phyloP scores from a whole-genome alignment of 148 eudicot species.

The Drosera capensis region DNA sequence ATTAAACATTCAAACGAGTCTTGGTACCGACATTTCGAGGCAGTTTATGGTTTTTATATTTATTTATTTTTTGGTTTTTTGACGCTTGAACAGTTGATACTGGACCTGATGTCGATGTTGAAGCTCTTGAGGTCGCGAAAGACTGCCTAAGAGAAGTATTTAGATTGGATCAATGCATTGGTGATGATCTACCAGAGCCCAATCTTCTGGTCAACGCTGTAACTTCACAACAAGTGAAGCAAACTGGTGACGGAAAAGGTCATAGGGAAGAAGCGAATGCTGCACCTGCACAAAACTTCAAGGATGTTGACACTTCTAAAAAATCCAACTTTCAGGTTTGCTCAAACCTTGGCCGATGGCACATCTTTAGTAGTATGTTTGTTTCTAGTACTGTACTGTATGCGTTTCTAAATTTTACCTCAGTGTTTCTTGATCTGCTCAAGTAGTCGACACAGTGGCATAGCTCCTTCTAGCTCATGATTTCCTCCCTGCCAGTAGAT shows the following conservation, averaged over 20 bases:
- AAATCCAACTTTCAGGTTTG: constrained; percentile 21
- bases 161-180: constrained; percentile 32
- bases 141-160: constrained; percentile 73
- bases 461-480: too few species aligned
- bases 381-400: too few species aligned
- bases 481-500: too few species aligned
- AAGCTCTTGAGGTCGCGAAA: constrained; percentile 81
- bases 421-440: too few species aligned
- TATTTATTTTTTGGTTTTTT: constrained; percentile 4
- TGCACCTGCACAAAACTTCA: constrained; percentile 18
- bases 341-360: too few species aligned
- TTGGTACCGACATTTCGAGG: neutral
- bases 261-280: constrained; percentile 17
- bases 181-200: constrained; percentile 17
- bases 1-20: too few species aligned
- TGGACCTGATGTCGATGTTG: constrained; percentile 57
- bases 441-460: too few species aligned
- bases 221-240: constrained; percentile 18
- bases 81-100: constrained; percentile 46
- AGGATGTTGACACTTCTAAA: constrained; percentile 10
- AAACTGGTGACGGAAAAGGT: constrained; percentile 14
- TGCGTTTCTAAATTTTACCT: too few species aligned
- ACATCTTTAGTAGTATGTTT: too few species aligned
- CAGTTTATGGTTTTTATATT: neutral
- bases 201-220: constrained; percentile 44